These are phyloP conservation scores for Trichoderma breve DNA, from an alignment of 2,329 filamentous ascomycete genomes.

Conservation along the genomic window DNA sequence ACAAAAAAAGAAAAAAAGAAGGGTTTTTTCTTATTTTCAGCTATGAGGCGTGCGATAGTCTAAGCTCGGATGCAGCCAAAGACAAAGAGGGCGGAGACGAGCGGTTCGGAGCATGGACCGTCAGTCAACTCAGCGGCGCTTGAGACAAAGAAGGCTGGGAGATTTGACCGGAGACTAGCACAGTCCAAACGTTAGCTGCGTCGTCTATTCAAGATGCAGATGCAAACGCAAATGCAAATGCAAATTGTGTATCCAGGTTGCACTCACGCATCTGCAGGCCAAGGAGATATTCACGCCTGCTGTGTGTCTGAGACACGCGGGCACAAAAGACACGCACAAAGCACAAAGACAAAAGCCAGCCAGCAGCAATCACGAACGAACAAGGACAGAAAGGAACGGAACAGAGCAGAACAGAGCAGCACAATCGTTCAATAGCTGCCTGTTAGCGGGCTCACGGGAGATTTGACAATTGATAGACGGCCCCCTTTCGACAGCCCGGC, in stretches of 20 bases:
- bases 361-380: neutral
- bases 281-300: neutral
- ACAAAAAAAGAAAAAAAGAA: neutral
- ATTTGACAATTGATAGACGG: slow-evolving; percentile 10
- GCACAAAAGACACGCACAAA: neutral
- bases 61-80: slow-evolving; percentile 4
- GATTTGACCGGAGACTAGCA: neutral
- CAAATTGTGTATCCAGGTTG: neutral
- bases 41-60: neutral
- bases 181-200: slow-evolving; percentile 7
- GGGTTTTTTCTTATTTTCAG: neutral
- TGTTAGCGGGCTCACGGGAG: slow-evolving; percentile 1
- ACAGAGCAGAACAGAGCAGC: neutral
- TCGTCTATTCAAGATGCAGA: neutral
- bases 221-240: neutral
- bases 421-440: neutral
- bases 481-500: slow-evolving; percentile 14
- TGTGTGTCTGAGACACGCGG: neutral
- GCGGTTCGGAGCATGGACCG: slow-evolving; percentile 1
- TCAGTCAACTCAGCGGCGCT: neutral
- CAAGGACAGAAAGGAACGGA: neutral
- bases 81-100: neutral
- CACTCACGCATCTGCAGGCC: neutral
- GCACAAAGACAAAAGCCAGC: neutral
- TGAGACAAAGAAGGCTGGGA: neutral